Evolutionary conservation across 1,284 basidiomycete species (phyloP).

Genomic region (Erythrobasidium hasegawianum): DNA sequence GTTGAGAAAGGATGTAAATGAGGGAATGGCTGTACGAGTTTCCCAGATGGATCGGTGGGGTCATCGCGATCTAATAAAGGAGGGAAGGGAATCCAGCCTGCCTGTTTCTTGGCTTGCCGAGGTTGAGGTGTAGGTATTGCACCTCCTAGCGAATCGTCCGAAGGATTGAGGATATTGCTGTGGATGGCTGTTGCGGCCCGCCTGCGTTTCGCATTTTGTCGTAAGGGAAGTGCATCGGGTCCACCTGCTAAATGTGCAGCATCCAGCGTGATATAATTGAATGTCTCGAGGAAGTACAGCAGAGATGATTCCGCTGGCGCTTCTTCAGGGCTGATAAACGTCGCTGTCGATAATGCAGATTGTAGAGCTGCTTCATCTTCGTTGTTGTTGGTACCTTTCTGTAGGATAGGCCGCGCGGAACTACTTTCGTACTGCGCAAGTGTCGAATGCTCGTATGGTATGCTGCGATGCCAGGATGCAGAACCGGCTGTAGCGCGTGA

Average conservation of each 20-base stretch:
- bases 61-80: slow-evolving; percentile 22
- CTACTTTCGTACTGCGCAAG: slow-evolving; percentile 19
- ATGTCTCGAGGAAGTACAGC: slow-evolving; percentile 41
- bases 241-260: slow-evolving; percentile 23
- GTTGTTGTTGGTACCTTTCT: not conserved
- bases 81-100: slow-evolving; percentile 43
- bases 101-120: slow-evolving; percentile 38
- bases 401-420: not conserved
- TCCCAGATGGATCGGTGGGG: slow-evolving; percentile 22
- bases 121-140: slow-evolving; percentile 36
- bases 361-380: not conserved
- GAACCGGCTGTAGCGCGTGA: slow-evolving; percentile 5
- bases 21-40: slow-evolving; percentile 20
- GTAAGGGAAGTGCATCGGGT: slow-evolving; percentile 24
- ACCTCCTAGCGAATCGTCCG: slow-evolving; percentile 42
- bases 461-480: slow-evolving; percentile 11
- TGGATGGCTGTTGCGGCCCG: slow-evolving; percentile 33
- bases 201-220: slow-evolving; percentile 35
- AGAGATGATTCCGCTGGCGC: slow-evolving; percentile 35
- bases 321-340: slow-evolving; percentile 1
- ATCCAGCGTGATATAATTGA: slow-evolving; percentile 39
- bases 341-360: not conserved
- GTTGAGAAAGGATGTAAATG: slow-evolving; percentile 44
- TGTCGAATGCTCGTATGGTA: slow-evolving; percentile 25
- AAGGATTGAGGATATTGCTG: slow-evolving; percentile 32